These are phyloP conservation scores for Cercospora sp. DNA, from an alignment of 2,329 filamentous ascomycete species.

Conservation along the genomic window DNA sequence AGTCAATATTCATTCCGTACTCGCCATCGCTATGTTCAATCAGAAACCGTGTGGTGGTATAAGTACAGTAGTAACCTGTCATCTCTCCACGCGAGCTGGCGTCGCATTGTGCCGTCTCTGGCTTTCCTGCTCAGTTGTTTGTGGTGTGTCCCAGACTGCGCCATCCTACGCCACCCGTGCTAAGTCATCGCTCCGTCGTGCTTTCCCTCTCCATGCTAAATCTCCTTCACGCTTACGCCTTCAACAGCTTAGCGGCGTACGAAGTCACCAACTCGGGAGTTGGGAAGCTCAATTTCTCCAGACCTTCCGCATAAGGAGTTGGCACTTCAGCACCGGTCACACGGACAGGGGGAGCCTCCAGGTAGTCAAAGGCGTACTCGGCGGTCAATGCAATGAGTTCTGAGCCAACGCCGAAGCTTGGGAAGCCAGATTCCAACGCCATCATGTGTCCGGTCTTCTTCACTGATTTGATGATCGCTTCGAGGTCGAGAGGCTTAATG, in stretches of 20 bases:
- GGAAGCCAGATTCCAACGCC: constrained; percentile 92
- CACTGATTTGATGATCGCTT: constrained; percentile 92
- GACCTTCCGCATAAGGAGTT: constrained; percentile 87
- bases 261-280: constrained; percentile 82
- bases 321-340: constrained; percentile 97
- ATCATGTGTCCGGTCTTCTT: constrained; percentile 97
- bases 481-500: constrained; percentile 92
- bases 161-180: constrained; percentile 10
- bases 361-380: constrained; percentile 98
- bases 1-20: constrained; percentile 22
- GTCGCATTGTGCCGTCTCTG: neutral
- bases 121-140: constrained; percentile 1
- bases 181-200: neutral
- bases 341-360: constrained; percentile 88
- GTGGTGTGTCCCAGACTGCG: neutral
- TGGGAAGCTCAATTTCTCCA: constrained; percentile 96
- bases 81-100: constrained; percentile 18
- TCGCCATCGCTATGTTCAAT: constrained; percentile 28
- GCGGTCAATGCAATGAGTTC: constrained; percentile 93
- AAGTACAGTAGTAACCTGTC: constrained; percentile 28
- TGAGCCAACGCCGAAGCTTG: constrained; percentile 85
- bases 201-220: neutral
- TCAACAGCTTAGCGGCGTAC: constrained; percentile 85
- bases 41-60: constrained; percentile 23
- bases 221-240: constrained; percentile 63